A percentile compares a stretch with the other conserved stretches of the same genome.
These are phyloP conservation scores for Volvox africanus DNA, from an alignment of 139 green algal species.

Conservation along the genomic window DNA sequence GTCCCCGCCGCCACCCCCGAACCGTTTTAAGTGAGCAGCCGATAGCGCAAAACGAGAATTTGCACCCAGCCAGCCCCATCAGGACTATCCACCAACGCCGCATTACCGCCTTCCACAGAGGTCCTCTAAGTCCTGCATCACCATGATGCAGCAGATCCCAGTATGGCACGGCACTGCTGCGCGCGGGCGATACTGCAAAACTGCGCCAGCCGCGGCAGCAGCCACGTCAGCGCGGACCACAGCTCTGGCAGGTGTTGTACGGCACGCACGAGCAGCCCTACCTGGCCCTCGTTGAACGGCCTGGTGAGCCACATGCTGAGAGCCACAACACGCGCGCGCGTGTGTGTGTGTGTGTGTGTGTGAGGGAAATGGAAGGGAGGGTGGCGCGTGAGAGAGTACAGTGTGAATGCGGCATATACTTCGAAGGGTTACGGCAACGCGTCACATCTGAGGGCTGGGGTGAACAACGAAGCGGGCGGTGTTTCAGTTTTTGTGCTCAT, in stretches of 20 bases:
- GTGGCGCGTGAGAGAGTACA: background rate
- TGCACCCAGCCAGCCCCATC: too few species aligned
- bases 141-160: background rate
- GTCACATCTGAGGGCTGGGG: too few species aligned
- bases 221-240: slow-evolving; percentile 44
- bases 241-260: slow-evolving; percentile 46
- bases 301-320: slow-evolving; percentile 23
- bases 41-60: too few species aligned
- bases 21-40: too few species aligned
- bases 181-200: slow-evolving; percentile 16
- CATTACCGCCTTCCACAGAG: too few species aligned
- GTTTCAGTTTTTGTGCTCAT: too few species aligned
- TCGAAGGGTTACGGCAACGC: too few species aligned
- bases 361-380: background rate
- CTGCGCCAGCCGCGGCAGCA: slow-evolving; percentile 43
- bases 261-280: slow-evolving; percentile 2
- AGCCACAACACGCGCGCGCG: too few species aligned
- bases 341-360: background rate
- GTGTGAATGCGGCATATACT: background rate
- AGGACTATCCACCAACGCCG: too few species aligned
- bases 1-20: too few species aligned
- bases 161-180: slow-evolving; percentile 26
- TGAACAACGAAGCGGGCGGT: too few species aligned
- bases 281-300: background rate
- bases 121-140: too few species aligned